Evolutionary conservation across 2,329 filamentous ascomycete genomes (phyloP).

Genomic region (Nothophoma quercina): DNA sequence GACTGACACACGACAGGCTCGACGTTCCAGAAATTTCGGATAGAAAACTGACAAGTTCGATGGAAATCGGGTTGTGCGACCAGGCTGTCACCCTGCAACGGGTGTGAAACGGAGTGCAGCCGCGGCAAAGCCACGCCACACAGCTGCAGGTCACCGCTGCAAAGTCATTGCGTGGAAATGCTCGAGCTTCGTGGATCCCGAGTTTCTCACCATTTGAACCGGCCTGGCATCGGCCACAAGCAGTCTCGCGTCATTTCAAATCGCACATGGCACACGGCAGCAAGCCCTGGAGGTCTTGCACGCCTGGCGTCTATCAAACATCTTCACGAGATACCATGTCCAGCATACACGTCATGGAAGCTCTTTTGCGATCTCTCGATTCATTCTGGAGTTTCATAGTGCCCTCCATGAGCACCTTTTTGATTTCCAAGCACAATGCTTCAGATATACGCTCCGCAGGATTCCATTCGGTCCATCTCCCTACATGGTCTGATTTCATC

Average conservation of each 20-base stretch:
- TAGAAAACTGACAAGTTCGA: neutral
- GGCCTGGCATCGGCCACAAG: neutral
- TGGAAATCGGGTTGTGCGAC: neutral
- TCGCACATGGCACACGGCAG: neutral
- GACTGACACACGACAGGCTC: slow-evolving; percentile 9
- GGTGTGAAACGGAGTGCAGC: neutral
- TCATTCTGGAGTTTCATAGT: neutral
- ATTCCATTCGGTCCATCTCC: slow-evolving; percentile 1
- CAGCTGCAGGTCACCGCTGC: slow-evolving; percentile 3
- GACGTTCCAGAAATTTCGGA: slow-evolving; percentile 2
- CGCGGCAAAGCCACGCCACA: slow-evolving; percentile 6
- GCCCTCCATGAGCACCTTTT: neutral
- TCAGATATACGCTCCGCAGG: neutral
- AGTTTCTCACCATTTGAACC: neutral
- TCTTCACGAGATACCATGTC: neutral
- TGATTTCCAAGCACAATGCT: neutral
- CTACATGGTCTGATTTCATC: neutral
- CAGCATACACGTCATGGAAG: neutral
- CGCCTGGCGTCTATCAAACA: neutral
- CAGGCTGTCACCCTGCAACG: neutral
- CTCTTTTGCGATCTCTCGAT: neutral
- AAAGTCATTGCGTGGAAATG: neutral
- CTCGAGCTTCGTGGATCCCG: neutral
- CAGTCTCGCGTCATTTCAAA: neutral
- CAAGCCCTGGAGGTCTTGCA: neutral